These are phyloP conservation scores for Rhododendron mucronatum DNA, from an alignment of 148 eudicot species.

Conservation along the genomic window DNA sequence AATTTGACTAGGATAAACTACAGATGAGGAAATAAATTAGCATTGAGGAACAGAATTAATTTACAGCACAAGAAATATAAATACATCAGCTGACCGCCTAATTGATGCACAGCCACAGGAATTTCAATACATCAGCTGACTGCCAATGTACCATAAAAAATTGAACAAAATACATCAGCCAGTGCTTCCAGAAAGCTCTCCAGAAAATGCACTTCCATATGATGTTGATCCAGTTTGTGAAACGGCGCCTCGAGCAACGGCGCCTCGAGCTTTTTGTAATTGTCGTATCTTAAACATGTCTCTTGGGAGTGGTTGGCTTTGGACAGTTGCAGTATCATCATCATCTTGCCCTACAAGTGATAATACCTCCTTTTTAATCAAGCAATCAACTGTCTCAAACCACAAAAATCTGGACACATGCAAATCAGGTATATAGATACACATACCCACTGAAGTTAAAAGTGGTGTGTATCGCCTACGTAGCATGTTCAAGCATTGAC, in stretches of 20 bases:
- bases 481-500: background rate
- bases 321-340: slow-evolving; percentile 64
- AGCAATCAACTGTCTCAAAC: background rate
- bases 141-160: background rate
- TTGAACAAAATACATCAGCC: slow-evolving; percentile 24
- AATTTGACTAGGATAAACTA: background rate
- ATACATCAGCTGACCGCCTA: background rate
- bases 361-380: background rate
- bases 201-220: slow-evolving; percentile 92
- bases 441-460: background rate
- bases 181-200: slow-evolving; percentile 84
- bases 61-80: background rate
- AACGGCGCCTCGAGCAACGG: slow-evolving; percentile 48
- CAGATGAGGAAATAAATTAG: background rate
- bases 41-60: background rate
- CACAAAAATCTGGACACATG: background rate
- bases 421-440: background rate
- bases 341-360: slow-evolving; percentile 67
- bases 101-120: background rate
- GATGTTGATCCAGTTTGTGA: slow-evolving; percentile 91
- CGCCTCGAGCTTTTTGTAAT: slow-evolving; percentile 64
- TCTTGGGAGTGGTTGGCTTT: slow-evolving; percentile 79
- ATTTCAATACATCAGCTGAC: background rate
- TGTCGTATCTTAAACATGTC: slow-evolving; percentile 80
- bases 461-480: background rate